Evolutionary conservation across 1,284 basidiomycete species (phyloP), one percentile per base, ranked within the genome.

Genomic region (Singerocomus inundabilis): DNA sequence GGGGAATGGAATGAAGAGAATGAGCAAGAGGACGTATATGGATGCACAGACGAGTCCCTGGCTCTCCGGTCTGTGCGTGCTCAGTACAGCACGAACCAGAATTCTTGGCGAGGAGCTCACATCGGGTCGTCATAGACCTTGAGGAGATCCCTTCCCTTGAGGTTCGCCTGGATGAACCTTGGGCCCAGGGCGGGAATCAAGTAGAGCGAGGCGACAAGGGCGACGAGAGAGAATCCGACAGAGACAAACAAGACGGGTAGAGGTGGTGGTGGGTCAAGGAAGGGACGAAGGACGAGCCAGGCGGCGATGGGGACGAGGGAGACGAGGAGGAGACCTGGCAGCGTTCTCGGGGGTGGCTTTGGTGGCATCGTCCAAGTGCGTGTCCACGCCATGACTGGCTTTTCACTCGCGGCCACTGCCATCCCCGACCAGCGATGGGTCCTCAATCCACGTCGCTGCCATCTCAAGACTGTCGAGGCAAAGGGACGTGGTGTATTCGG

Each of bases 11-110:
- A 93, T 93, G 64, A 94, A 94, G 6, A 93, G 72, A 55, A 91
- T 90, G 59, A 98, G 74, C 33, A 88, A 69, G 13, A 92, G 78
- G 53, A 98, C 88, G 68, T 98, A 98, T 48, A 95, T 79, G 1
- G 87, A 82, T 1, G 95, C 94, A 57, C 89, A 90, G 38, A 97
- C 88, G 36, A 98, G 81, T 2, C 97, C 96, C 53, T 91, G 80
- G 55, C 91, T 92, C 73, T 99, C 97, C 31, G 97, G 95, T 61
- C 95, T 98, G 61, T 33, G 30, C 21, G 46, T 5, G 26, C 34
- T 55, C 41, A 55, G 55, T 21, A 15, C 42, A 34, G 36, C 29
- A 38, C 21, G 8, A 5, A 4, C 16, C 4, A 7, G 34, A 31
- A n/a, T 33, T 15, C 4, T 6, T 33, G 10, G 1, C 18, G 29